Conservation (phyloP, 192 early-diverging fungal genomes). For the Gamsiella multidivaricata region DNA sequence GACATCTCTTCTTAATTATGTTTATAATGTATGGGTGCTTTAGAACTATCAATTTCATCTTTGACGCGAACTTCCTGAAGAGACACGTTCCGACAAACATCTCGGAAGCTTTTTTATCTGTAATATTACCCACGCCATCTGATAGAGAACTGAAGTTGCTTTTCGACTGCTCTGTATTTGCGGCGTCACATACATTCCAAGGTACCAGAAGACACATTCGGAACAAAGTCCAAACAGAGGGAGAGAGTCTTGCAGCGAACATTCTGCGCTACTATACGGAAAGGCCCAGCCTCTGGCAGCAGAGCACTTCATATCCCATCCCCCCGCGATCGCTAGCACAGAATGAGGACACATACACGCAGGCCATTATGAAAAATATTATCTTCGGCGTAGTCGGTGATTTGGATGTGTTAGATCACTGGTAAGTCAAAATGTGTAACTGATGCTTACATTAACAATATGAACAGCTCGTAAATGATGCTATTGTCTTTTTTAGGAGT, state of each 20-base stretch:
- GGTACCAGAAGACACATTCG: background rate
- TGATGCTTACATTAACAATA: background rate
- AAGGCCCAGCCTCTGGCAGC: background rate
- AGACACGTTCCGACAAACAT: background rate
- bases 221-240: background rate
- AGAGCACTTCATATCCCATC: background rate
- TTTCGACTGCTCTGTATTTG: background rate
- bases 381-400: background rate
- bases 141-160: background rate
- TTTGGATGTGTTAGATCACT: background rate
- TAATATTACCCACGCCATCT: background rate
- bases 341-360: constrained; percentile 3
- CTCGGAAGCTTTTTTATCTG: background rate
- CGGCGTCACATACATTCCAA: background rate
- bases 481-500: background rate
- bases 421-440: constrained; percentile 1
- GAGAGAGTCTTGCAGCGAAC: background rate
- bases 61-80: background rate
- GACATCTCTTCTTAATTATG: background rate
- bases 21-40: background rate
- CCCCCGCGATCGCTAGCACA: background rate
- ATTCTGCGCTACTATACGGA: background rate
- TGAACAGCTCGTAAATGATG: background rate
- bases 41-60: background rate
- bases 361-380: background rate